These are phyloP conservation scores for Lipomyces chichibuensis DNA, from an alignment of 805 yeast genomes.

Conservation along the genomic window DNA sequence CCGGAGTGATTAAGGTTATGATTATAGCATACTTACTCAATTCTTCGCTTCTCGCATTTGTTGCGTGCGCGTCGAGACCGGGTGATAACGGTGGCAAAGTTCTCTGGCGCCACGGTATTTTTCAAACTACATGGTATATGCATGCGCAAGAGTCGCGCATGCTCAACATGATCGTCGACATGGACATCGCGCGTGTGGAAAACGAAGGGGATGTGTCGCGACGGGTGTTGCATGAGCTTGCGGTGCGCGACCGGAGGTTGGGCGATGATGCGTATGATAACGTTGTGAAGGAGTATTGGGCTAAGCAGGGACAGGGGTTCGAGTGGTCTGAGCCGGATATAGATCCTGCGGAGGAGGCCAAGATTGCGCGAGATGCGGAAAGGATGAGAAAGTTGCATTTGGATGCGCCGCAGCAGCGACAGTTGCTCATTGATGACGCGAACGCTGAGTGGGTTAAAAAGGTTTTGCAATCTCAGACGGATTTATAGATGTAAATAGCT, in stretches of 20 bases:
- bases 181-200: slow-evolving; percentile 55
- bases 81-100: slow-evolving; percentile 56
- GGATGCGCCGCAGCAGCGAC: slow-evolving; percentile 5
- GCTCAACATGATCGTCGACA: slow-evolving; percentile 65
- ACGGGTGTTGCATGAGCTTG: slow-evolving; percentile 43
- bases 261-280: slow-evolving; percentile 64
- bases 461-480: slow-evolving; percentile 10
- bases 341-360: slow-evolving; percentile 69
- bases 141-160: slow-evolving; percentile 71
- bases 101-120: slow-evolving; percentile 68
- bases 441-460: slow-evolving; percentile 23
- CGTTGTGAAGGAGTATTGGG: slow-evolving; percentile 81
- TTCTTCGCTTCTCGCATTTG: slow-evolving; percentile 52
- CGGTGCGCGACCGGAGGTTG: slow-evolving; percentile 45
- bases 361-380: slow-evolving; percentile 38
- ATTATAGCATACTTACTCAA: slow-evolving; percentile 54
- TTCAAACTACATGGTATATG: slow-evolving; percentile 63
- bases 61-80: slow-evolving; percentile 54
- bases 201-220: slow-evolving; percentile 48
- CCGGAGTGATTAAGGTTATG: slow-evolving; percentile 52
- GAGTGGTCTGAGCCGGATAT: slow-evolving; percentile 90
- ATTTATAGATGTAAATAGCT: background rate
- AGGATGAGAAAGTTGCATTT: slow-evolving; percentile 10
- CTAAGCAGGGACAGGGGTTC: slow-evolving; percentile 81
- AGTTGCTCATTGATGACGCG: slow-evolving; percentile 13